phyloP scores from a whole-genome alignment of 2,329 filamentous ascomycete genomes.

The Exserohilum turcica region DNA sequence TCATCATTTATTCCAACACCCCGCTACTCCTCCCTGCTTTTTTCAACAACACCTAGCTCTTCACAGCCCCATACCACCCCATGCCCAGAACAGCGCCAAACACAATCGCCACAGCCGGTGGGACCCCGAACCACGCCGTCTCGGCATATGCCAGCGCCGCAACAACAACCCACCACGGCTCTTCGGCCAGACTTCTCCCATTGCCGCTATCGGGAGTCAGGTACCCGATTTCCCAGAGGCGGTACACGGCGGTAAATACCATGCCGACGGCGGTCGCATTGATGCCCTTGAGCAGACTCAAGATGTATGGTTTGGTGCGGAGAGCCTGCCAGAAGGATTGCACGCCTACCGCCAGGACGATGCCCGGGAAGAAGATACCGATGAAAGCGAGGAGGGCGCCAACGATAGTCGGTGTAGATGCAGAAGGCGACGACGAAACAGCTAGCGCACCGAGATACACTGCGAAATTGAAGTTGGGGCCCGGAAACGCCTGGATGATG shows the following conservation, averaged over 20 bases:
- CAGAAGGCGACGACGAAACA: constrained; percentile 24
- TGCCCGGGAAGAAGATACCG: constrained; percentile 50
- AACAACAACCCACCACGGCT: constrained; percentile 55
- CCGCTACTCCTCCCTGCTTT: too few species aligned
- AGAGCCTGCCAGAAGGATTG: constrained; percentile 49
- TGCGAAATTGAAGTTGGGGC: constrained; percentile 63
- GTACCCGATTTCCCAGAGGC: constrained; percentile 53
- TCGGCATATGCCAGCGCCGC: constrained; percentile 50
- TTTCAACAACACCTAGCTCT: constrained; percentile 13
- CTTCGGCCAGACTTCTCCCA: constrained; percentile 45
- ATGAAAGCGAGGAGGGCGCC: constrained; percentile 49
- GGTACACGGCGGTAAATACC: constrained; percentile 53
- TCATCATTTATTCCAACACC: too few species aligned
- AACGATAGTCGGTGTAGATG: constrained; percentile 29
- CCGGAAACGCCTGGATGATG: constrained; percentile 72
- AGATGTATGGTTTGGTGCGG: constrained; percentile 42
- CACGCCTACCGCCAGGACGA: constrained; percentile 45
- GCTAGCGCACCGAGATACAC: constrained; percentile 51
- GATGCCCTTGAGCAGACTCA: constrained; percentile 47
- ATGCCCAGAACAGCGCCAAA: constrained; percentile 48
- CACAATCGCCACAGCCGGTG: constrained; percentile 48
- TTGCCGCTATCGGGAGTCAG: constrained; percentile 43
- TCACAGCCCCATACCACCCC: constrained; percentile 49
- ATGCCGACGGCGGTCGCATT: constrained; percentile 52
- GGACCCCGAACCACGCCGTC: constrained; percentile 48